phyloP scores from a whole-genome alignment of 1,284 basidiomycete genomes.

The Irpex sp. region DNA sequence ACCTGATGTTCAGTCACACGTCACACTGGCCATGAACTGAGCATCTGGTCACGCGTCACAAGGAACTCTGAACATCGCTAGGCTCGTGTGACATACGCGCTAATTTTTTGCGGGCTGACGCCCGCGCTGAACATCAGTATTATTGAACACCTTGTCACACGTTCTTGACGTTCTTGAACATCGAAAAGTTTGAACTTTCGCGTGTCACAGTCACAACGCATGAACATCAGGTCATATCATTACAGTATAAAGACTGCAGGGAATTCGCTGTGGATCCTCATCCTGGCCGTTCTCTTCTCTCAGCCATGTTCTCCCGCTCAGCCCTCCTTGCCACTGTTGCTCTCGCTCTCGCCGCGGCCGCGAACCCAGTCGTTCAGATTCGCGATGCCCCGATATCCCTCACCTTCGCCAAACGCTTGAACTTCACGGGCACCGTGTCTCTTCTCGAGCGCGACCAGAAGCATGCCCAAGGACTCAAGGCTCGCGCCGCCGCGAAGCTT shows the following conservation, averaged over 20 bases:
- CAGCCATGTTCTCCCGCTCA: slow-evolving; percentile 12
- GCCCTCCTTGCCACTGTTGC: slow-evolving; percentile 12
- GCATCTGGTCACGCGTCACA: too few relatives aligned
- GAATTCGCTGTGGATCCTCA: slow-evolving; percentile 8
- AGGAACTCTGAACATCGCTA: too few relatives aligned
- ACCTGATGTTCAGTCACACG: too few relatives aligned
- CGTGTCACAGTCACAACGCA: too few relatives aligned
- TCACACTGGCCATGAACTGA: too few relatives aligned
- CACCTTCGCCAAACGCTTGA: slow-evolving; percentile 26
- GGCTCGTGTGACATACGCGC: too few relatives aligned
- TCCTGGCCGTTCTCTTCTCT: slow-evolving; percentile 7
- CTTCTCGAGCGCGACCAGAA: slow-evolving; percentile 24
- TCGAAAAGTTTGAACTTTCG: too few relatives aligned
- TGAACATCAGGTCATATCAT: too few relatives aligned
- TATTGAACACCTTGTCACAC: too few relatives aligned
- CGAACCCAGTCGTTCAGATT: slow-evolving; percentile 20
- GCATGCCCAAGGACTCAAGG: slow-evolving; percentile 19
- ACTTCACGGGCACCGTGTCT: slow-evolving; percentile 21
- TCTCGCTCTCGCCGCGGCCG: slow-evolving; percentile 32
- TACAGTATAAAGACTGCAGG: neutral
- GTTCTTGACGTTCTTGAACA: too few relatives aligned
- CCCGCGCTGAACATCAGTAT: too few relatives aligned
- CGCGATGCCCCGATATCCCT: slow-evolving; percentile 21
- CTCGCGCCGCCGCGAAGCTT: slow-evolving; percentile 16
- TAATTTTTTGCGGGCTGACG: too few relatives aligned